Percentiles rank a stretch among this genome's conserved stretches.
phyloP scores from a whole-genome alignment of 345 rosid genomes.

The Boechera retrofracta region DNA sequence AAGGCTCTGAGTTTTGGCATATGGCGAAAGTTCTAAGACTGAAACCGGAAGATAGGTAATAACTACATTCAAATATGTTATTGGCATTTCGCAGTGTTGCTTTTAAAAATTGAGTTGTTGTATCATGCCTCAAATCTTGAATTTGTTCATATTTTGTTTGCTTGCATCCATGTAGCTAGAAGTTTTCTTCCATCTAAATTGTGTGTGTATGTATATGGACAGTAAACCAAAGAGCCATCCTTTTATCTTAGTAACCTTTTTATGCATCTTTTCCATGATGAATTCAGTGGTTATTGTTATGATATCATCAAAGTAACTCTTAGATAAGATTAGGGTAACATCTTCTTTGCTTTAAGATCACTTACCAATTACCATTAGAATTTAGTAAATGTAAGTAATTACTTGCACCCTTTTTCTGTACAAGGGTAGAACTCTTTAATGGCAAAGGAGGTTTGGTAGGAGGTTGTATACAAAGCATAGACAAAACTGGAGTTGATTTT shows the following conservation, averaged over 20 bases:
- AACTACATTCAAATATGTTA: background rate
- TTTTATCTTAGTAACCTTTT: constrained; percentile 6
- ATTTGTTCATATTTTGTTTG: background rate
- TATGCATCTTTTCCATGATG: constrained; percentile 23
- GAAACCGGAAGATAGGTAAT: constrained; percentile 60
- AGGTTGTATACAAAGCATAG: constrained; percentile 67
- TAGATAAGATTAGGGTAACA: background rate
- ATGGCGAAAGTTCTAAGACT: constrained; percentile 82
- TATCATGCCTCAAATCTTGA: background rate
- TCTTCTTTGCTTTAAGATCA: background rate
- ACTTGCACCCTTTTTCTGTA: constrained; percentile 38
- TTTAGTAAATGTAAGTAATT: constrained; percentile 21
- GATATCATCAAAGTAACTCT: background rate
- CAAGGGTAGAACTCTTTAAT: constrained; percentile 92
- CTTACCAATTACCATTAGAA: background rate
- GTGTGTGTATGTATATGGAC: background rate
- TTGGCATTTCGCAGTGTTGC: background rate
- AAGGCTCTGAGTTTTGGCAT: constrained; percentile 88
- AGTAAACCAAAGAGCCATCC: background rate
- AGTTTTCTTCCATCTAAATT: background rate
- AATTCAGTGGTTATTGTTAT: background rate
- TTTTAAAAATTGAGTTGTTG: background rate
- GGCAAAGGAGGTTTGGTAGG: constrained; percentile 82
- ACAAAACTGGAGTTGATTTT: constrained; percentile 68
- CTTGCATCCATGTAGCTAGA: background rate